Conservation (phyloP, 352 stramenopile genomes). For the Phytopythium ostracodes region DNA sequence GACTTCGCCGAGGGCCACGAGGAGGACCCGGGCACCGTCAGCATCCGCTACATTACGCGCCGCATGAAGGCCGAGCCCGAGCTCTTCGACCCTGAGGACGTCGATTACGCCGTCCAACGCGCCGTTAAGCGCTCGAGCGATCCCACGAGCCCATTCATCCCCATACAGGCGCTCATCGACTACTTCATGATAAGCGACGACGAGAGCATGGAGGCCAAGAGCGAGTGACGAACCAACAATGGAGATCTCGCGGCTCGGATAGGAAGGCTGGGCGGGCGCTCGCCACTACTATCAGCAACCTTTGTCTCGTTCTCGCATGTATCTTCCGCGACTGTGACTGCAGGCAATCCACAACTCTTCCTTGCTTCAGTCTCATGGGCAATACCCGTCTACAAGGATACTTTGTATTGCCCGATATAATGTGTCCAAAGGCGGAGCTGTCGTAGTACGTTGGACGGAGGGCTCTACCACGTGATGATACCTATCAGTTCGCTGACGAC, state of each 20-base stretch:
- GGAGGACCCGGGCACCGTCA: slow-evolving; percentile 46
- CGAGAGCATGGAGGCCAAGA: slow-evolving; percentile 6
- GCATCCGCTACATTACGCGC: slow-evolving; percentile 49
- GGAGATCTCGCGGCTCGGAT: neutral
- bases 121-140: slow-evolving; percentile 27
- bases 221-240: neutral
- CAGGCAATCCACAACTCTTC: neutral
- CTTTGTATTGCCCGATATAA: neutral
- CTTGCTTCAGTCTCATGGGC: neutral
- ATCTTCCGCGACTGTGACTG: neutral
- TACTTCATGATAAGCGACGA: slow-evolving; percentile 25
- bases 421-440: too few species aligned
- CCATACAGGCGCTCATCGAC: slow-evolving; percentile 30
- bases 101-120: slow-evolving; percentile 41
- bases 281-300: too few species aligned
- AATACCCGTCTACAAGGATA: neutral
- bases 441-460: neutral
- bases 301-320: neutral
- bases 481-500: neutral
- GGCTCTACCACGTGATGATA: neutral
- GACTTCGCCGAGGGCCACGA: slow-evolving; percentile 55
- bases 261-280: neutral
- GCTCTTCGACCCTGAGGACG: slow-evolving; percentile 44
- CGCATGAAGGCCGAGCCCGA: slow-evolving; percentile 62
- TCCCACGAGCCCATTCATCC: slow-evolving; percentile 30